Base-by-base conservation (phyloP, 345 rosid species). In the Moringa oleifera region DNA sequence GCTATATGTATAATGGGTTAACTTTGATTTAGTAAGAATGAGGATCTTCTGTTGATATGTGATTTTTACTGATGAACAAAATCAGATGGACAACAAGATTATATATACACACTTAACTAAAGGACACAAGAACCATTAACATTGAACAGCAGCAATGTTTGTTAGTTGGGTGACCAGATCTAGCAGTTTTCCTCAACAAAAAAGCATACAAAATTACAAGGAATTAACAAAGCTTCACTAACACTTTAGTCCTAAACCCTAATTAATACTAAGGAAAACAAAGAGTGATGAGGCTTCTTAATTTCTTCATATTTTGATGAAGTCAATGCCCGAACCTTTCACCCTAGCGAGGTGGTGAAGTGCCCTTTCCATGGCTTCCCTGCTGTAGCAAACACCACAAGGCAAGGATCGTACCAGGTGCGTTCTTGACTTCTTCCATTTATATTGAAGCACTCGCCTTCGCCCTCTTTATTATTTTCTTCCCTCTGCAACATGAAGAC, bases 261-360 rank as follows among this genome's bases (percentile, higher is more conserved):
- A 41, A 41, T 41, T 41, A 41, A 41, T 15, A 7, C 47, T 41
- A 41, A 41, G 12, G 47, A 41, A 41, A 41, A 2, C 47, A 41
- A 33, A 33, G 11, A 4, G 47, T 15, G 12, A 15, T 7, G 47
- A 41, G 47, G 5, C 37, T 11, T 33, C 37, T 21, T 41, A 1
- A 2, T 23, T 21, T 22, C 45, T 0, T 45, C 16, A 33, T 21
- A 58, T 56, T 47, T 61, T 62, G 52, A 41, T 63, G 49, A 84
- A 89, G 88, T 89, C 92, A 89, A 86, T 84, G 56, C 91, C 95
- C 95, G 86, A 88, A 85, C 91, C 91, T 73, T 71, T 60, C 58
- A 70, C 61, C 72, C 72, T 72, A 61, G 65, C 76, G 22, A 51
- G 25, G 64, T 68, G 69, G 61, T 69, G 53, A 25, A 62, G 21